Evolutionary conservation across 441 rosid species (phyloP).

Genomic region (Erodium moschatum): DNA sequence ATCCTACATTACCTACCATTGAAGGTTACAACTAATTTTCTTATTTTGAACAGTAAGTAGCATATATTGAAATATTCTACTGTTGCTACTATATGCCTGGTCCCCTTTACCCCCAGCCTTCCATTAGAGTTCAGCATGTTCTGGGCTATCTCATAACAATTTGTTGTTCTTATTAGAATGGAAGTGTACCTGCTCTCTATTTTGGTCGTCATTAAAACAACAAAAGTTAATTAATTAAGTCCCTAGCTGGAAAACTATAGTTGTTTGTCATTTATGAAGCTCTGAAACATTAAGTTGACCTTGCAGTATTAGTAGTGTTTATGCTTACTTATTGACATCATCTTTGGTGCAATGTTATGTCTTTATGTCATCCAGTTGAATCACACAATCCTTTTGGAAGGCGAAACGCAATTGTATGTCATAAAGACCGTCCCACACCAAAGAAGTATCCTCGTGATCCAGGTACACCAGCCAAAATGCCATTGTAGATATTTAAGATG

Average conservation of each 20-base stretch:
- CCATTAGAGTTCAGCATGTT: neutral
- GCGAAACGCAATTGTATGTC: slow-evolving; percentile 58
- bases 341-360: slow-evolving; percentile 10
- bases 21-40: neutral
- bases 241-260: neutral
- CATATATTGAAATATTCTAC: neutral
- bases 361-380: slow-evolving; percentile 47
- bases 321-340: slow-evolving; percentile 15
- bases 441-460: slow-evolving; percentile 68
- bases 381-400: slow-evolving; percentile 77
- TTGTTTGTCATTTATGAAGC: slow-evolving; percentile 1
- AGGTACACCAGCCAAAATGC: slow-evolving; percentile 69
- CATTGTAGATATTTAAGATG: slow-evolving; percentile 33
- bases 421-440: slow-evolving; percentile 57
- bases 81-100: neutral
- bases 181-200: neutral
- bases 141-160: neutral
- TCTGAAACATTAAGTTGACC: neutral
- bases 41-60: neutral
- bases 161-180: neutral
- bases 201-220: neutral
- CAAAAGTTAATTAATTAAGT: neutral
- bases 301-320: slow-evolving; percentile 8
- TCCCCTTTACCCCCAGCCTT: slow-evolving; percentile 1
- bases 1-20: neutral